Evolutionary conservation across 1,284 basidiomycete species (phyloP), one percentile per base, ranked within the genome.

Genomic region (Schizophyllum commune): DNA sequence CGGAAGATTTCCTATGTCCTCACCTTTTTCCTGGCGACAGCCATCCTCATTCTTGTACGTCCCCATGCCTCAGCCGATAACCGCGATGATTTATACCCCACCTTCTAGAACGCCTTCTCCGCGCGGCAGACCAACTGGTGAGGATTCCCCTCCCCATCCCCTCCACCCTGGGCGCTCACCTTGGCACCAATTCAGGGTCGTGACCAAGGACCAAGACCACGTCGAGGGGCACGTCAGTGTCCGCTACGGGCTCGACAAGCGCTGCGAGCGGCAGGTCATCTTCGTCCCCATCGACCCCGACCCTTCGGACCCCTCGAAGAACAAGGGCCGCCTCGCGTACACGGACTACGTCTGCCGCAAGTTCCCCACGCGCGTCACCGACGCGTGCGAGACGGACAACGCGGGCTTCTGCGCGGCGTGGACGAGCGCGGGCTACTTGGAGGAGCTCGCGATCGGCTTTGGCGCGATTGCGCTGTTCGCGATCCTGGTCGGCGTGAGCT

Each of bases 401-500:
- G 73, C 75, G 58, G 61, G 70, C 0, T 84, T 88, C 70, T 91
- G 89, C 71, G 78, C 81, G 19, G 75, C 79, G 54, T 91, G 89
- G 89, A 81, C 79, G 15, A 88, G 83, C 52, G 89, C 89, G 17
- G 79, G 80, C 2, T 91, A 89, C 68, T 74, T 82, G 53, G 75
- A 79, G 19, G 82, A 87, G 69, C 71, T 90, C 19, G 82, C 81
- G 56, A 77, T 84, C 54, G 85, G 87, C 11, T 87, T 87, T 69
- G 84, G 80, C 13, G 78, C 75, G 54, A 74, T 85, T 22, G 81
- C 86, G 5, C 71, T 88, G 55, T 69, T 80, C 0, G 75, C 86
- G 5, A 77, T 91, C 57, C 66, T 86, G 51, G 78, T 91, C 61
- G 89, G 89, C 4, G 78, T 89, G 11, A 88, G 81, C 67, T 89